Conservation (phyloP, 352 stramenopile species). For the Phytophthora ramorum region DNA sequence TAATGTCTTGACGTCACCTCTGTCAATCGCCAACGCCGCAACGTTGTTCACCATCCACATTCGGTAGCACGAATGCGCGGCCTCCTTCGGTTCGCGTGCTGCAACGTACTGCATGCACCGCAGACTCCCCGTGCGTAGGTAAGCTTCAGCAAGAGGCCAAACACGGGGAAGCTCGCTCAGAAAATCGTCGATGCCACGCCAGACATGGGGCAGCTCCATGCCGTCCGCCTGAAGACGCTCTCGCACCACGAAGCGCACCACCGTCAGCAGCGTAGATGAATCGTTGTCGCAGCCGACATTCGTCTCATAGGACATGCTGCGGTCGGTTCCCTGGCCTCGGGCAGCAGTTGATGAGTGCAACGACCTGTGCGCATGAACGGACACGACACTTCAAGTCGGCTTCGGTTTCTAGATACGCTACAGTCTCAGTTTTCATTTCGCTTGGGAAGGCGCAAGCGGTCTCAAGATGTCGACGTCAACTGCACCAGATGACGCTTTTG, state of each 20-base stretch:
- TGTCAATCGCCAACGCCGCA: conserved; percentile 1
- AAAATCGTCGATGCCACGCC: conserved; percentile 1
- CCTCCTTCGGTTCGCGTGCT: background rate
- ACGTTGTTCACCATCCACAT: conserved; percentile 11
- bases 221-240: no score
- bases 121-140: background rate
- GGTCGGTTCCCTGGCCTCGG: no score
- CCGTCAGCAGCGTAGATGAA: conserved; percentile 4
- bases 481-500: background rate
- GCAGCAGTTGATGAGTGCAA: no score
- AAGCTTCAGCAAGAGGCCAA: background rate
- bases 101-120: background rate
- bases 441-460: background rate
- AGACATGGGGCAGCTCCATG: background rate
- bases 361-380: no score
- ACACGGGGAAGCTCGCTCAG: background rate
- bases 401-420: no score
- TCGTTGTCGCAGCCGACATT: no score
- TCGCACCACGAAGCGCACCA: conserved; percentile 4
- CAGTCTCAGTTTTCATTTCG: conserved; percentile 6
- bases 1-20: conserved; percentile 3
- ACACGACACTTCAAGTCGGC: no score
- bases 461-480: background rate
- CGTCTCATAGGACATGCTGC: no score
- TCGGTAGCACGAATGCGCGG: background rate